These are phyloP conservation scores for Coemansia sp. DNA, from an alignment of 192 early-diverging fungal species.

Conservation along the genomic window DNA sequence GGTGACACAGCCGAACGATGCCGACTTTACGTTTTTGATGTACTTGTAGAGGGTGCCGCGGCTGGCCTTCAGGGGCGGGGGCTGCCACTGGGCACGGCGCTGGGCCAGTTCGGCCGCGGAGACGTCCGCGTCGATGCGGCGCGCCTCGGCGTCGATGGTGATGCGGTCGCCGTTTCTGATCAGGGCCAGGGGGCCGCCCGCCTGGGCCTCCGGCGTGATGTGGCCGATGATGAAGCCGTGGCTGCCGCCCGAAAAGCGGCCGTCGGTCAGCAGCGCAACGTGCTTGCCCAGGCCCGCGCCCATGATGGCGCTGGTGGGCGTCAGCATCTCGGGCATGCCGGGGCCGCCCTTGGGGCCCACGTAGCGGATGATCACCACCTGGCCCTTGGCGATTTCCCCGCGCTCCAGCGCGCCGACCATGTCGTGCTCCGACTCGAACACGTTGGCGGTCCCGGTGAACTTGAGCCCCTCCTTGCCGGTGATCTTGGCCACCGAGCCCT, in stretches of 20 bases:
- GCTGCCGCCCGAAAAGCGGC: conserved; percentile 96
- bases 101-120: conserved; percentile 72
- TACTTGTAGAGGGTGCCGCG: conserved; percentile 91
- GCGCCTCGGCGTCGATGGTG: conserved; percentile 80
- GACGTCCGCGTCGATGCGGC: conserved; percentile 74
- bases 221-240: conserved; percentile 99
- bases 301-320: conserved; percentile 97
- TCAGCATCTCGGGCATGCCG: conserved; percentile 99
- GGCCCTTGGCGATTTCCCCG: conserved; percentile 85
- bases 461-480: conserved; percentile 96
- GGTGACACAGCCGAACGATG: conserved; percentile 81
- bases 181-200: conserved; percentile 92
- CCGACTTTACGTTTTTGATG: conserved; percentile 79
- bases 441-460: conserved; percentile 85
- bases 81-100: conserved; percentile 69
- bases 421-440: conserved; percentile 89
- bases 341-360: conserved; percentile 98
- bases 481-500: conserved; percentile 98
- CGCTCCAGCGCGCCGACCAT: conserved; percentile 88
- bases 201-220: conserved; percentile 96
- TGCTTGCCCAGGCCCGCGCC: conserved; percentile 97
- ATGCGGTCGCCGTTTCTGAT: conserved; percentile 87
- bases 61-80: conserved; percentile 86
- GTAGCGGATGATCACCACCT: conserved; percentile 93
- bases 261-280: conserved; percentile 96